A percentile compares a stretch with the other conserved stretches of the same genome.
Evolutionary conservation across 1,284 basidiomycete species (phyloP).

Genomic region (Heterobasidion annosum): DNA sequence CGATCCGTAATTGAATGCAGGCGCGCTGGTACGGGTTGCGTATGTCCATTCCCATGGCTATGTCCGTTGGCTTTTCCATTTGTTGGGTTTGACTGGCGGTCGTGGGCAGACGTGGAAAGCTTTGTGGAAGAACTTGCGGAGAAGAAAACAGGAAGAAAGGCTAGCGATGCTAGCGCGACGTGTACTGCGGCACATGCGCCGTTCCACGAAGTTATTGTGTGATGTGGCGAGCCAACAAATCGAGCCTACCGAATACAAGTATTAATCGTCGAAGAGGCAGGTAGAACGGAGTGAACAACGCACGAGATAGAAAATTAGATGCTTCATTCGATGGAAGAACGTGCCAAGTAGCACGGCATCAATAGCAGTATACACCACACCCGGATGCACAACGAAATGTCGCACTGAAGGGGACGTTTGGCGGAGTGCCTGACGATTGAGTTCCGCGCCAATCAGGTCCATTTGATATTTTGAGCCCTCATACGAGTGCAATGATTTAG

Average conservation of each 20-base stretch:
- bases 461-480: conserved; percentile 75
- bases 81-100: conserved; percentile 6
- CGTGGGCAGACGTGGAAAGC: not conserved
- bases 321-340: conserved; percentile 44
- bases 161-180: conserved; percentile 44
- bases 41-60: conserved; percentile 5
- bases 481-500: conserved; percentile 56
- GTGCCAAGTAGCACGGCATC: conserved; percentile 37
- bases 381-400: conserved; percentile 69
- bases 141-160: conserved; percentile 29
- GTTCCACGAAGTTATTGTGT: conserved; percentile 50
- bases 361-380: conserved; percentile 66
- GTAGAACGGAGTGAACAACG: conserved; percentile 20
- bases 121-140: conserved; percentile 10
- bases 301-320: conserved; percentile 62
- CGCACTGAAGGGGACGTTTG: conserved; percentile 26
- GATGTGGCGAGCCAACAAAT: conserved; percentile 52
- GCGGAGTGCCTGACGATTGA: conserved; percentile 38
- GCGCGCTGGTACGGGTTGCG: conserved; percentile 23
- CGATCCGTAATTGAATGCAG: conserved; percentile 48
- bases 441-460: conserved; percentile 56
- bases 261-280: not conserved
- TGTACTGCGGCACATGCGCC: conserved; percentile 60
- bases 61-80: not conserved
- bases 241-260: conserved; percentile 41